phyloP scores from a whole-genome alignment of 768 basidiomycete genomes.

The Pulveroboletus sp. region DNA sequence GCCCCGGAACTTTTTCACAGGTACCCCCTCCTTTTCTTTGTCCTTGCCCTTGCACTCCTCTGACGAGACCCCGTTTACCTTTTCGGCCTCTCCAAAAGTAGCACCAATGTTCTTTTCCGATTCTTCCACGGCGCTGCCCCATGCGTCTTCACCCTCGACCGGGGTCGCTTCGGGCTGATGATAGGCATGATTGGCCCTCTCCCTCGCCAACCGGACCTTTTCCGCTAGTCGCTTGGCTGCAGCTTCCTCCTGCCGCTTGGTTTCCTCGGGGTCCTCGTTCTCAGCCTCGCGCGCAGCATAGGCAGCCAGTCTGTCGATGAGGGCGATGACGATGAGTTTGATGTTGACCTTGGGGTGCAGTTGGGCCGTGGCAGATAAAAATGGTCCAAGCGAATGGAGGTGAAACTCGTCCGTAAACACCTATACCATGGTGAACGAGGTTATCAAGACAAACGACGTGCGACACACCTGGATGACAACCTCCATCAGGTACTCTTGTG shows the following conservation, averaged over 20 bases:
- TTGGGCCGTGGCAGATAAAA: conserved; percentile 94
- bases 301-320: conserved; percentile 93
- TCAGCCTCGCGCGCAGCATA: conserved; percentile 98
- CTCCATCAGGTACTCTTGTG: conserved; percentile 99
- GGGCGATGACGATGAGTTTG: conserved; percentile 95
- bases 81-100: not conserved
- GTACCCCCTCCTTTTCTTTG: conserved; percentile 56
- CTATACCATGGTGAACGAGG: conserved; percentile 35
- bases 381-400: conserved; percentile 90
- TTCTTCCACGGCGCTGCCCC: conserved; percentile 22
- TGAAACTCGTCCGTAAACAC: conserved; percentile 99
- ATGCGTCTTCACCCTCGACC: conserved; percentile 24
- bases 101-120: conserved; percentile 17
- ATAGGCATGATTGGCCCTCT: conserved; percentile 52
- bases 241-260: conserved; percentile 89
- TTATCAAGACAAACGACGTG: not conserved
- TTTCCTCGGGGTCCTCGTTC: conserved; percentile 93
- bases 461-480: conserved; percentile 90
- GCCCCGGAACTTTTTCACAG: conserved; percentile 85
- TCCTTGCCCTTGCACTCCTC: conserved; percentile 43
- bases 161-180: conserved; percentile 27
- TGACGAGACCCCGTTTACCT: conserved; percentile 20
- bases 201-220: conserved; percentile 75
- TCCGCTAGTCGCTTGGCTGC: conserved; percentile 86
- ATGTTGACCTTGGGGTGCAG: conserved; percentile 98